phyloP scores from a whole-genome alignment of 257 asterid species.

The Solanum lignicaule region DNA sequence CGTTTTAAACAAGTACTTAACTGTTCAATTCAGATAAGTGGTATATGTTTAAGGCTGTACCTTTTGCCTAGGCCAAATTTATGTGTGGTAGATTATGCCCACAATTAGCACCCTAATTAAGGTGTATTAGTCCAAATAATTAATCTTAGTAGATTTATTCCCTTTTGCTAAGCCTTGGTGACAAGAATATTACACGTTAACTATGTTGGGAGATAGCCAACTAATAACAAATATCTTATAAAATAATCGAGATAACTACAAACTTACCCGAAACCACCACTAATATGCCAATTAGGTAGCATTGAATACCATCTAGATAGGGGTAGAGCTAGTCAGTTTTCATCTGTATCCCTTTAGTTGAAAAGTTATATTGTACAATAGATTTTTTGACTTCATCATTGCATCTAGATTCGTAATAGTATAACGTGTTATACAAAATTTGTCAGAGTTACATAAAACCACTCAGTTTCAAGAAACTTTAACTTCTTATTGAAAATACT shows the following conservation, averaged over 20 bases:
- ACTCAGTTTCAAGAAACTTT: neutral
- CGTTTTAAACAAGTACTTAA: neutral
- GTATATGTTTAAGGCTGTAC: neutral
- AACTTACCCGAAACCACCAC: neutral
- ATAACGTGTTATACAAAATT: neutral
- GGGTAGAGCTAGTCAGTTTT: neutral
- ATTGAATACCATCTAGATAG: neutral
- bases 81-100: neutral
- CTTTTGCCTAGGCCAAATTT: neutral
- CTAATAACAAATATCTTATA: neutral
- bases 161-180: neutral
- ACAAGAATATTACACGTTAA: neutral
- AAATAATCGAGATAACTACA: neutral
- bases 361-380: no score
- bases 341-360: neutral
- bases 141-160: neutral
- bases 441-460: neutral
- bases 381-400: neutral
- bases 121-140: neutral
- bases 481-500: neutral
- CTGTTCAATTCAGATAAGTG: neutral
- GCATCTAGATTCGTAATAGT: neutral
- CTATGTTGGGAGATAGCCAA: neutral
- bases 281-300: neutral
- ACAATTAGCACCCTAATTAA: neutral